Evolutionary conservation across 306 rosid genomes (phyloP), one percentile per base, ranked within the genome.

Genomic region (Quercus mongolica): DNA sequence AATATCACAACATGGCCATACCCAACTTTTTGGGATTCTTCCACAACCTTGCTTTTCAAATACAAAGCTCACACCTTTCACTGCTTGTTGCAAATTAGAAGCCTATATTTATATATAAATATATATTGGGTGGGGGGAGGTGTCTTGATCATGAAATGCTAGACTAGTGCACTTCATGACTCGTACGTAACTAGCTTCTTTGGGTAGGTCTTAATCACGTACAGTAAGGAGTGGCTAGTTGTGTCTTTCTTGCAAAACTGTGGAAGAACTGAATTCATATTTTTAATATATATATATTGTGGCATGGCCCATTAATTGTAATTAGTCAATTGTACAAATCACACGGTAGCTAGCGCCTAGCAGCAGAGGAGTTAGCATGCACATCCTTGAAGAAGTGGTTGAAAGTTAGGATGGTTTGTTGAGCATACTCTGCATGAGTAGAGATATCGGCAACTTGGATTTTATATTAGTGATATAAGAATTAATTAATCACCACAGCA

Each of bases 1-100:
- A 91, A 91, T 92, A 92, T 86, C 82, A 81, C 88, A 90, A 89
- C 90, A 87, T 91, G 95, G 58, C 87, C 82, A 73, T 78, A 69
- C 73, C 82, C 51, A 80, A 54, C 89, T 88, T 92, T 94, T 84
- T 70, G 23, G 61, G 86, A 89, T 94, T 92, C 96, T 88, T 90
- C 89, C 85, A 73, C 84, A 75, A 28, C 5, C 62, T 73, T 63
- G 58, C 73, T 83, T 57, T 69, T 13, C 46, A 19, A 3, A 17
- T 70, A 58, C 73, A 71, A 71, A 83, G 74, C 84, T 74, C 65
- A 68, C 82, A 41, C 46, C 46, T 81, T 69, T 68, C 74, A 58
- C 54, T 55, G 33, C 85, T 44, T 61, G 33, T 74, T 54, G 73
- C 70, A 38, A 30, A 51, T 31, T 52, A 19, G 65, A 26, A 8